Conservation (phyloP, 371 early-diverging fungal species). For the Mortierella sp. region DNA sequence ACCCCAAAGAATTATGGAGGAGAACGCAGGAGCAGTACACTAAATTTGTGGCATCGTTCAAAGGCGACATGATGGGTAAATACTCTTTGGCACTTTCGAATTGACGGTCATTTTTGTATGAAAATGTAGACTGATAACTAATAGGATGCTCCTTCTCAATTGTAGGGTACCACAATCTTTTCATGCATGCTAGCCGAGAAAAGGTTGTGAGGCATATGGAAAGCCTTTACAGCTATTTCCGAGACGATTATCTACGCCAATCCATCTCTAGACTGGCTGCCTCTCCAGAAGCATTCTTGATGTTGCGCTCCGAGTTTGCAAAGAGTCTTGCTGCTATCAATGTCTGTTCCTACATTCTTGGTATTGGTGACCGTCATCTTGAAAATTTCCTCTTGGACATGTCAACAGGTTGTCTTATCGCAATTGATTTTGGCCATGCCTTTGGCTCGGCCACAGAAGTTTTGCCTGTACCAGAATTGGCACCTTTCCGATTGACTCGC, state of each 20-base stretch:
- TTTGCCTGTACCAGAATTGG: constrained; percentile 91
- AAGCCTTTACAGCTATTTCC: constrained; percentile 40
- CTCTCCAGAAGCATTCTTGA: constrained; percentile 75
- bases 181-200: constrained; percentile 58
- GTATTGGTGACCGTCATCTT: constrained; percentile 98
- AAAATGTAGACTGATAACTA: not conserved
- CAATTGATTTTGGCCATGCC: constrained; percentile 98
- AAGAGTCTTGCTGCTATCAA: constrained; percentile 92
- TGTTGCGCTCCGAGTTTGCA: constrained; percentile 77
- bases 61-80: constrained; percentile 60
- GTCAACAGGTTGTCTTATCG: constrained; percentile 88
- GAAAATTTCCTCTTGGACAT: constrained; percentile 97
- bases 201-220: constrained; percentile 58
- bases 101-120: not conserved
- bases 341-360: constrained; percentile 96
- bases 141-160: not conserved
- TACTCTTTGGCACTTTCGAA: not conserved
- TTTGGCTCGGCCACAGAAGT: constrained; percentile 92
- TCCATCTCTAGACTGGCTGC: constrained; percentile 62
- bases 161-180: constrained; percentile 63
- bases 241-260: constrained; percentile 65
- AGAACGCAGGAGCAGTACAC: constrained; percentile 52
- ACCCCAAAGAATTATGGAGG: constrained; percentile 35
- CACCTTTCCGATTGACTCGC: constrained; percentile 98
- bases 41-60: constrained; percentile 51